Evolutionary conservation across 2,329 filamentous ascomycete genomes (phyloP).

Genomic region (Trichoderma lentiforme): DNA sequence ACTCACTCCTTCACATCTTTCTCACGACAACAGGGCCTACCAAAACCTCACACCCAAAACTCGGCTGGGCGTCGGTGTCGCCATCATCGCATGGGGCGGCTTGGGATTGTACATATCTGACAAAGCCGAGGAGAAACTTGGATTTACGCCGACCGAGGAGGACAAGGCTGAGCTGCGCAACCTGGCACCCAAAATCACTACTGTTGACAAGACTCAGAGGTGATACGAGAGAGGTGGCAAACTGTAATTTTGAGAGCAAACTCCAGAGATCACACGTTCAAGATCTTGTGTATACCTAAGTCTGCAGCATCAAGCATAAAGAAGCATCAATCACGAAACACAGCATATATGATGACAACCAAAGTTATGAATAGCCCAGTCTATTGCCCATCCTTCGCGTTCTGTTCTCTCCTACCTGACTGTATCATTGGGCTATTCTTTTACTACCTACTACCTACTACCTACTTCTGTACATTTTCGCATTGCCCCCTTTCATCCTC

Average conservation of each 20-base stretch:
- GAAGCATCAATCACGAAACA: neutral
- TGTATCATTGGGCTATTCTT: neutral
- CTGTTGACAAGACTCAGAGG: conserved; percentile 46
- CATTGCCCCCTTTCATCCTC: conserved; percentile 5
- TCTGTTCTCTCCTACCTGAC: neutral
- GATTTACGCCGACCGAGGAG: conserved; percentile 67
- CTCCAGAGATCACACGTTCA: neutral
- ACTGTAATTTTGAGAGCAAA: neutral
- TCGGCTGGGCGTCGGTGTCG: conserved; percentile 67
- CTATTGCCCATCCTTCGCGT: neutral
- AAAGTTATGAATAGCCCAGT: neutral
- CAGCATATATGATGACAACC: neutral
- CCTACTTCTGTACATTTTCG: conserved; percentile 3
- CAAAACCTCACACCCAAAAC: conserved; percentile 67
- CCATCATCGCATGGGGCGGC: conserved; percentile 72
- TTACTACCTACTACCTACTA: neutral
- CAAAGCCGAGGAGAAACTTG: conserved; percentile 68
- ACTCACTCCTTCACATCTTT: neutral
- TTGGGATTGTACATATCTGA: conserved; percentile 72
- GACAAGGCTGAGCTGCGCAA: conserved; percentile 66
- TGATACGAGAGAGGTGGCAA: neutral
- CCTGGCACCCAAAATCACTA: conserved; percentile 58
- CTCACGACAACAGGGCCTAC: conserved; percentile 56
- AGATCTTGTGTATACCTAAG: neutral
- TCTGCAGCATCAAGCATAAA: neutral